A percentile compares a stretch with the other conserved stretches of the same genome.
phyloP scores from a whole-genome alignment of 495 filamentous ascomycete species.

The Podospora comata region DNA sequence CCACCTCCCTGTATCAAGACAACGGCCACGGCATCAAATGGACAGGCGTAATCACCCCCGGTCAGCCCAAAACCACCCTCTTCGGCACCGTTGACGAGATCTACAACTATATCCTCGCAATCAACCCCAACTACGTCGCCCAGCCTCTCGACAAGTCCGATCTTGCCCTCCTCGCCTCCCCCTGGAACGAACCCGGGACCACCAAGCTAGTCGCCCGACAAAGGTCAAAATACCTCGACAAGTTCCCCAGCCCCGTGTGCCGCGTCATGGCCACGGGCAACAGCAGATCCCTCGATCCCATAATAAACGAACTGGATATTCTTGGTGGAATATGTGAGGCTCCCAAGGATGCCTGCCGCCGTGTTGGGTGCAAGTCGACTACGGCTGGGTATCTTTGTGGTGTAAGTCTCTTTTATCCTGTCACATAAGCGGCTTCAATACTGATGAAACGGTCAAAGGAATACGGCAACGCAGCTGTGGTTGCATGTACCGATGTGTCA shows the following conservation, averaged over 20 bases:
- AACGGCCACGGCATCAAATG: neutral
- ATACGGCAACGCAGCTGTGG: neutral
- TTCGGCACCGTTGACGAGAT: neutral
- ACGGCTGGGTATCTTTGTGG: neutral
- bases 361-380: neutral
- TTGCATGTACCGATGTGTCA: neutral
- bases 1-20: neutral
- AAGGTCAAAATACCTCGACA: neutral
- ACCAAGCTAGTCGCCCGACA: neutral
- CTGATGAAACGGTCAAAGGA: neutral
- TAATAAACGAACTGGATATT: neutral
- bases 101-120: neutral
- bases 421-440: neutral
- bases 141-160: neutral
- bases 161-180: no score
- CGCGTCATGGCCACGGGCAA: constrained; percentile 1
- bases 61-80: neutral
- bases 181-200: no score
- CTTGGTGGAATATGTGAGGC: neutral
- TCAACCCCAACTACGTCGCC: neutral
- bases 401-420: neutral
- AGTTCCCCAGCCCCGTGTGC: neutral
- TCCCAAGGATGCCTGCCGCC: neutral
- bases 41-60: constrained; percentile 2
- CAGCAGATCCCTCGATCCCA: neutral